Conservation (phyloP, 805 yeast genomes). For the Metahyphopichia silvanorum region DNA sequence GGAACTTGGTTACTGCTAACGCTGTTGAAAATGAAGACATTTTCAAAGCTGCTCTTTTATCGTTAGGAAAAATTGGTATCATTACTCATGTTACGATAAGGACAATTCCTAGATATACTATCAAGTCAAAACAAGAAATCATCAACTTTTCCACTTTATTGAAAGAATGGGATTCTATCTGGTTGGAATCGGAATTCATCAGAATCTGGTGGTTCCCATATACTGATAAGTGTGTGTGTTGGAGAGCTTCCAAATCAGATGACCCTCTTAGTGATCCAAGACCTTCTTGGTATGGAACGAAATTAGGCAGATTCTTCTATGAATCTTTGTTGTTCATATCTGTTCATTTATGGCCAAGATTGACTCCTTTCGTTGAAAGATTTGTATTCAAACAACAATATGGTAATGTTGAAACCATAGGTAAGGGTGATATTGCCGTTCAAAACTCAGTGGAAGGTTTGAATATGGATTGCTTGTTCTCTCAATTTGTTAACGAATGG, state of each 20-base stretch:
- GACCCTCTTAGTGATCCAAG: conserved; percentile 64
- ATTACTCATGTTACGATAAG: conserved; percentile 83
- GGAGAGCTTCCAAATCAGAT: conserved; percentile 82
- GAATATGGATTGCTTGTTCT: conserved; percentile 92
- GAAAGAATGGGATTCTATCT: conserved; percentile 69
- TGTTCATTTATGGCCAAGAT: conserved; percentile 65
- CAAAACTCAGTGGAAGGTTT: conserved; percentile 82
- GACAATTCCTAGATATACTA: conserved; percentile 77
- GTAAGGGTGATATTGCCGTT: conserved; percentile 62
- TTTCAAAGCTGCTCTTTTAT: conserved; percentile 78
- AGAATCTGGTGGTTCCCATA: conserved; percentile 99
- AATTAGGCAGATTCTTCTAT: conserved; percentile 73
- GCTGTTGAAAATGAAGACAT: conserved; percentile 58
- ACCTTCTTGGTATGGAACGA: conserved; percentile 82
- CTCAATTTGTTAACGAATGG: conserved; percentile 96
- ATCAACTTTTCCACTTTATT: conserved; percentile 73
- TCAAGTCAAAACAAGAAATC: conserved; percentile 78
- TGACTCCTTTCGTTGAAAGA: conserved; percentile 81
- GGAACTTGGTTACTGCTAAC: conserved; percentile 67
- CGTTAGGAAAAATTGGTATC: conserved; percentile 89
- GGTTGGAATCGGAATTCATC: conserved; percentile 88
- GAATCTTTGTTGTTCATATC: conserved; percentile 77
- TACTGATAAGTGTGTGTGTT: conserved; percentile 75
- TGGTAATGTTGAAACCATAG: conserved; percentile 67
- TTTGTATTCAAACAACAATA: conserved; percentile 85